phyloP scores from a whole-genome alignment of 305 asterid genomes.

The Fraxinus albicans region DNA sequence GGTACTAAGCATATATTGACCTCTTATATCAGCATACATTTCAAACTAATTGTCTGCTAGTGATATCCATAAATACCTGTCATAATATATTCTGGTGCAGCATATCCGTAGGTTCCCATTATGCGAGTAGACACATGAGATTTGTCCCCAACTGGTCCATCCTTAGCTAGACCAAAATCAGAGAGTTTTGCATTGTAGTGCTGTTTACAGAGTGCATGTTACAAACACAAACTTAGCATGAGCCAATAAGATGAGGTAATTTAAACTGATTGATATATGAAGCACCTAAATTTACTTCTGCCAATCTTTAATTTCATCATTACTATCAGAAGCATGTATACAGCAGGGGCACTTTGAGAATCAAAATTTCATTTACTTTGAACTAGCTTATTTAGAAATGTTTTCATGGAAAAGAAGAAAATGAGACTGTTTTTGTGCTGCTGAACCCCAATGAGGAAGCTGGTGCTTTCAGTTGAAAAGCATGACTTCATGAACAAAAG shows the following conservation, averaged over 20 bases:
- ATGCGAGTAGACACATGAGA: slow-evolving; percentile 96
- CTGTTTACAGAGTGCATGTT: slow-evolving; percentile 33
- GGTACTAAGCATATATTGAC: neutral
- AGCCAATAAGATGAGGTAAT: neutral
- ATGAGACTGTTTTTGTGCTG: neutral
- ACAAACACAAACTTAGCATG: neutral
- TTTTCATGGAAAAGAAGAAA: neutral
- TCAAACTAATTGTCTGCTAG: neutral
- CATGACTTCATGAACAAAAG: neutral
- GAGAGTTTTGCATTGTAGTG: slow-evolving; percentile 87
- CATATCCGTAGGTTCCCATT: slow-evolving; percentile 94
- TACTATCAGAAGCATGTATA: neutral
- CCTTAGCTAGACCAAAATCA: slow-evolving; percentile 92
- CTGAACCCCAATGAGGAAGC: neutral
- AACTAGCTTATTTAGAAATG: neutral
- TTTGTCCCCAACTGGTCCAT: slow-evolving; percentile 92
- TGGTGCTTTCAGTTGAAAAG: neutral
- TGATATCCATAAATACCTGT: slow-evolving; percentile 44
- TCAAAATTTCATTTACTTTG: neutral
- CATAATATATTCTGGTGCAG: slow-evolving; percentile 92
- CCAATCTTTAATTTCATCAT: neutral
- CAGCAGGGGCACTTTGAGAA: neutral
- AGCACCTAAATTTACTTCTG: neutral
- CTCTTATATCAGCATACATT: neutral
- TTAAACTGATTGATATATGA: neutral